phyloP scores from a whole-genome alignment of 2,329 filamentous ascomycete genomes.

The Colletotrichum sp. region DNA sequence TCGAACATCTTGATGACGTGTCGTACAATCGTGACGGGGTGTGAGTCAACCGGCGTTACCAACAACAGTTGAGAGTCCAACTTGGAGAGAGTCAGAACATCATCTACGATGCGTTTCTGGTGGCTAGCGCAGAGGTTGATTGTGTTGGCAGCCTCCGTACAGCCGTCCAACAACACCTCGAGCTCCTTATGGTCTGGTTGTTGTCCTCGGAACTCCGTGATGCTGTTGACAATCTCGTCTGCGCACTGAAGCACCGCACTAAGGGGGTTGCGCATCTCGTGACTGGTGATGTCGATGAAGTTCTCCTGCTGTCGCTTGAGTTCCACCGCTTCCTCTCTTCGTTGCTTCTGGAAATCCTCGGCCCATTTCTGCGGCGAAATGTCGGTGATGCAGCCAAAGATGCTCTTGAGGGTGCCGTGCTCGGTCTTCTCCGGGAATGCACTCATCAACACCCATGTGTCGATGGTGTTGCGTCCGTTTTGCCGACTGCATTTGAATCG shows the following conservation, averaged over 20 bases:
- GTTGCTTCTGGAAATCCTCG: conserved; percentile 78
- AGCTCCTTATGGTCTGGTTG: conserved; percentile 42
- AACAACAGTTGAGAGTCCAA: conserved; percentile 74
- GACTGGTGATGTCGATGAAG: conserved; percentile 76
- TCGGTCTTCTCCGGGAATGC: conserved; percentile 75
- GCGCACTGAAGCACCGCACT: conserved; percentile 78
- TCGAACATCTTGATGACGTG: conserved; percentile 81
- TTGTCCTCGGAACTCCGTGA: conserved; percentile 46
- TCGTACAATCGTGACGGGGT: conserved; percentile 71
- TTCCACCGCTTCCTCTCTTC: conserved; percentile 82
- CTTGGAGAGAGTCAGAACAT: conserved; percentile 71
- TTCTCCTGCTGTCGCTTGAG: conserved; percentile 76
- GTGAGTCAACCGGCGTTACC: conserved; percentile 73
- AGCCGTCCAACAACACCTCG: conserved; percentile 55
- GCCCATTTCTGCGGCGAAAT: conserved; percentile 88
- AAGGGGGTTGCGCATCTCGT: conserved; percentile 80
- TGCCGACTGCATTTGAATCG: conserved; percentile 74
- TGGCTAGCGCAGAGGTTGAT: conserved; percentile 82
- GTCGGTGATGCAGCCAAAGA: conserved; percentile 83
- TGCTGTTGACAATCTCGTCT: conserved; percentile 68
- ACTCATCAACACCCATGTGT: conserved; percentile 80
- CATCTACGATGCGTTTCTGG: conserved; percentile 75
- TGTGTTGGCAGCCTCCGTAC: conserved; percentile 79
- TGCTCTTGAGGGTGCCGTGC: conserved; percentile 70
- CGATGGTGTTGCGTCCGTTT: conserved; percentile 62